phyloP scores from a whole-genome alignment of 2,329 filamentous ascomycete species.

The Trichophyton benhamiae region DNA sequence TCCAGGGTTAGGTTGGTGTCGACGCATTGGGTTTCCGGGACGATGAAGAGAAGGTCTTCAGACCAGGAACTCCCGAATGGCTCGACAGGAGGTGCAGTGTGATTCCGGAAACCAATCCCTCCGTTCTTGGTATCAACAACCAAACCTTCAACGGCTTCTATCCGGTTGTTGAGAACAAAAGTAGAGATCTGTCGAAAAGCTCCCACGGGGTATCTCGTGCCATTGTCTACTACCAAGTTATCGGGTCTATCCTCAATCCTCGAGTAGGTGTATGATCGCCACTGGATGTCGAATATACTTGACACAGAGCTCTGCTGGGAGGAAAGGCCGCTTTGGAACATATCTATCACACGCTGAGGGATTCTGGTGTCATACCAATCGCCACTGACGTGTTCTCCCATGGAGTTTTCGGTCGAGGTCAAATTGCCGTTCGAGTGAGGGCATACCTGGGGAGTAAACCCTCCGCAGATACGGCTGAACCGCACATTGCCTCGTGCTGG shows the following conservation, averaged over 20 bases:
- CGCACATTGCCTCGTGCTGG: constrained; percentile 22
- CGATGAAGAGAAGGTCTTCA: constrained; percentile 39
- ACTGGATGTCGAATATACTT: constrained; percentile 36
- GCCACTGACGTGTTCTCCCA: constrained; percentile 16
- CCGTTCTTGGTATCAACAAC: constrained; percentile 33
- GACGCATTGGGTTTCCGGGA: constrained; percentile 36
- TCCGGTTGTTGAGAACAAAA: constrained; percentile 23
- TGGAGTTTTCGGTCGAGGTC: constrained; percentile 3
- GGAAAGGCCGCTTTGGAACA: constrained; percentile 26
- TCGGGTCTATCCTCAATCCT: too few relatives aligned
- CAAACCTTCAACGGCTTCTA: constrained; percentile 32
- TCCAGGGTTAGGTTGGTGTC: constrained; percentile 31
- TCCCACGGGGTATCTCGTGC: too few relatives aligned
- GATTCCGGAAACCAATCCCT: constrained; percentile 36
- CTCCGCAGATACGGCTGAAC: constrained; percentile 24
- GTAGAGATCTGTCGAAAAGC: constrained; percentile 20
- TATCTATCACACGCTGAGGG: constrained; percentile 20
- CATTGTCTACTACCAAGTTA: constrained; percentile 20
- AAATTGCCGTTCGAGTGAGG: constrained; percentile 14
- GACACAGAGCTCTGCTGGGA: constrained; percentile 21
- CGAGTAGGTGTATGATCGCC: not conserved
- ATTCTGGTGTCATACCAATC: constrained; percentile 13
- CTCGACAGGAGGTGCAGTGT: constrained; percentile 25
- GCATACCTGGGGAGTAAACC: constrained; percentile 12
- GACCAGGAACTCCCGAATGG: constrained; percentile 31